phyloP scores from a whole-genome alignment of 306 rosid species.

The Vigna unguiculata region DNA sequence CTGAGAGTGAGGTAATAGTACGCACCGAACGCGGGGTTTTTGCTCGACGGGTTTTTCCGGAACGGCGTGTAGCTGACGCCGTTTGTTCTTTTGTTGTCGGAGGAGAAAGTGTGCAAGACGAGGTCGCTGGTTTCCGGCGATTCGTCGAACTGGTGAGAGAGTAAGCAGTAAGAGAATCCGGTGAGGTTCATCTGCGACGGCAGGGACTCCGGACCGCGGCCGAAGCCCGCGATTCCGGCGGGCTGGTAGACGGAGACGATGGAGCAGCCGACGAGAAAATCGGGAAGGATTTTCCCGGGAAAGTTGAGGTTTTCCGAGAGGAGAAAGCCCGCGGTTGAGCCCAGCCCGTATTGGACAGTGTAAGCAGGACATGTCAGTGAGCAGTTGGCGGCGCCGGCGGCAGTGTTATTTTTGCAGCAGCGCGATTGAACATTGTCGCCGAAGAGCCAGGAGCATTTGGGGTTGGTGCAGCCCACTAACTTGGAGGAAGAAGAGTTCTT shows the following conservation, averaged over 20 bases:
- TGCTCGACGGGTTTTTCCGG: constrained; percentile 51
- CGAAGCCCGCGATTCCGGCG: constrained; percentile 80
- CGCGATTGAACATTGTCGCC: constrained; percentile 50
- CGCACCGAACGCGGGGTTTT: constrained; percentile 43
- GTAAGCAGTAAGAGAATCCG: constrained; percentile 69
- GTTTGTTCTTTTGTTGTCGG: constrained; percentile 2
- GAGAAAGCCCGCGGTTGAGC: constrained; percentile 65
- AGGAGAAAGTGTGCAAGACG: constrained; percentile 38
- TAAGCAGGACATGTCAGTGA: constrained; percentile 65
- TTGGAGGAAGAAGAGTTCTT: constrained; percentile 64
- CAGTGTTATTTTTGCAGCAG: constrained; percentile 46
- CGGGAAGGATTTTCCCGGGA: constrained; percentile 45
- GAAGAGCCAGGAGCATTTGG: constrained; percentile 69
- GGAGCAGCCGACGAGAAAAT: constrained; percentile 76
- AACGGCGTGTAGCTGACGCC: constrained; percentile 68
- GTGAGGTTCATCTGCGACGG: constrained; percentile 74
- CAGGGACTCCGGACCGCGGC: constrained; percentile 69
- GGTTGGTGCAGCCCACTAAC: constrained; percentile 66
- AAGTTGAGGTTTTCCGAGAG: constrained; percentile 69
- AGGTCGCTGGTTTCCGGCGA: constrained; percentile 58
- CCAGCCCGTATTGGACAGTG: constrained; percentile 65
- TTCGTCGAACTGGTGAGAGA: constrained; percentile 67
- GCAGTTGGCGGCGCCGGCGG: constrained; percentile 41
- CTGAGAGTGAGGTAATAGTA: constrained; percentile 66
- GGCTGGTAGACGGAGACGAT: constrained; percentile 67